Evolutionary conservation across 2,329 filamentous ascomycete genomes (phyloP), one percentile per base, ranked within the genome.

Genomic region (Cryphonectria carpinicola): DNA sequence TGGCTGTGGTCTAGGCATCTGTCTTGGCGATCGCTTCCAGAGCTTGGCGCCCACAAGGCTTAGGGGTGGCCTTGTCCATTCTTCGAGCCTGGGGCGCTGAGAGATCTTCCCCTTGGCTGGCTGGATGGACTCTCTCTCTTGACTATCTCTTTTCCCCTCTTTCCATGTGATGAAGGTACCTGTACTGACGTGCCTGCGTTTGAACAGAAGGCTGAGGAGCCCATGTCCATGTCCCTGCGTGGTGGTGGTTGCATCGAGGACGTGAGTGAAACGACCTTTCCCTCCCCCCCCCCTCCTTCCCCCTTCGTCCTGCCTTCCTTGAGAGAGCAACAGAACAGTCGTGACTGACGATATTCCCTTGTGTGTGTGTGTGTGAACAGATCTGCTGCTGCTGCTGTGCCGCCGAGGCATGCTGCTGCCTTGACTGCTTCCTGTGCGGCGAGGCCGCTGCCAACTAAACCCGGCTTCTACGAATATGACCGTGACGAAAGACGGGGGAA

Each of bases 151-250:
- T 11, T 35, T 28, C 28, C 14, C 41, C 54, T 25, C 25, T 13
- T 32, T 32, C 17, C 2, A 37, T 28, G 25, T 6, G 13, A 19
- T 32, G 17, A 5, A 28, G 11, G 46, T 39, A n/a, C 11, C 6
- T 22, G 7, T 64, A n/a, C 41, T 64, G 61, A 64, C 39, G 25
- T 39, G 25, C 43, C 39, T 35, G 25, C 25, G 14, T 67, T 37
- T 43, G 32, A 32, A 62, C n/a, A 73, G 71, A 71, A 69, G 49
- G 67, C 71, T 4, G 67, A 73, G 61, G 74, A 77, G 70, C 73
- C 74, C 61, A 77, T 77, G 76, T 68, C 73, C 14, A 73, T 73
- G 71, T 71, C 61, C 62, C 60, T 77, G 60, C 76, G 76, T 63
- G 76, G 76, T 35, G 76, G 76, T 28, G 75, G 73, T 64, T 71